Percentiles rank a stretch among this genome's conserved stretches.
Evolutionary conservation across 1,284 basidiomycete species (phyloP).

Genomic region (Takashimella tepidaria): DNA sequence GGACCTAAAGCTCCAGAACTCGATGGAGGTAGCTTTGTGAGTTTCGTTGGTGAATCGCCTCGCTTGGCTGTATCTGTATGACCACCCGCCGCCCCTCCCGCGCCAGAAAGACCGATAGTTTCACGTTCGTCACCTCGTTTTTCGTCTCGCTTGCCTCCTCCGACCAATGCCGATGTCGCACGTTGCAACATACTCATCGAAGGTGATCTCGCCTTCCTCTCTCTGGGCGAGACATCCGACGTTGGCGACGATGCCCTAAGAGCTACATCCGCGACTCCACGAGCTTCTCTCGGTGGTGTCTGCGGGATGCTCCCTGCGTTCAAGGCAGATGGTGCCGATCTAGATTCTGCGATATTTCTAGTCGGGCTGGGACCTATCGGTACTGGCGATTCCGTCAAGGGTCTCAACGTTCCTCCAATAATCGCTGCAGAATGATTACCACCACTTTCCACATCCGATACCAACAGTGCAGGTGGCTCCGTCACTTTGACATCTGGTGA

Average conservation of each 20-base stretch:
- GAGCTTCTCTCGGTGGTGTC: conserved; percentile 9
- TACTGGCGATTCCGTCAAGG: background rate
- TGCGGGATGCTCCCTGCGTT: no score
- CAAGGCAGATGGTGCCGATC: conserved; percentile 1
- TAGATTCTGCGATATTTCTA: background rate
- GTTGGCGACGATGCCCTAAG: conserved; percentile 6
- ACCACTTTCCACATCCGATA: background rate
- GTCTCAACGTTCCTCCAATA: background rate
- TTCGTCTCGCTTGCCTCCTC: conserved; percentile 14
- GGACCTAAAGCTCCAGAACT: background rate
- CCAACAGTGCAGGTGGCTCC: background rate
- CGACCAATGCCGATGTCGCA: conserved; percentile 72
- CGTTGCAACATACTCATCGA: conserved; percentile 91
- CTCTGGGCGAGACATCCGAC: conserved; percentile 19
- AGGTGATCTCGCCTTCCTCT: conserved; percentile 61
- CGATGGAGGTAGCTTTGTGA: conserved; percentile 28
- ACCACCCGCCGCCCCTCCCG: conserved; percentile 5
- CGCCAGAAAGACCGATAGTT: background rate
- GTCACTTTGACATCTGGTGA: background rate
- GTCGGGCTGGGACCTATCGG: background rate
- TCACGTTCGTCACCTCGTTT: conserved; percentile 1
- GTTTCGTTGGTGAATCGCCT: conserved; percentile 35
- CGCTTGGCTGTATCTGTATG: conserved; percentile 4
- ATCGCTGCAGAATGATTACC: no score
- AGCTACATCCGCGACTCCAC: background rate